Evolutionary conservation across 106 monocot species (phyloP).

Genomic region (Dendrobium huoshanense): DNA sequence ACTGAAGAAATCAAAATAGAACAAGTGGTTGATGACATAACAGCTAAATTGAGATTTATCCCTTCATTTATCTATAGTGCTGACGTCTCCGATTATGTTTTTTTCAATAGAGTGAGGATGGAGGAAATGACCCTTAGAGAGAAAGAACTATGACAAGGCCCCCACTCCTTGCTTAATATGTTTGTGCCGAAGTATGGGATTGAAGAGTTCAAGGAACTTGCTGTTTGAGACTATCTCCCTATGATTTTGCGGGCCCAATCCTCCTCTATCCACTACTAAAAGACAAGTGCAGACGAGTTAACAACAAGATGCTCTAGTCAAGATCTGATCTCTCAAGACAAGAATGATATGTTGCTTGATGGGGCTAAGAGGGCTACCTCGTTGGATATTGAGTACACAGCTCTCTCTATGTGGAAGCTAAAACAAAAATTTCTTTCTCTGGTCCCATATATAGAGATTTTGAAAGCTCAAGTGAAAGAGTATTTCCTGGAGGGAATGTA

Average conservation of each 20-base stretch:
- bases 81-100: slow-evolving; percentile 73
- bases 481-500: no score
- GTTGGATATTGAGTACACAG: no score
- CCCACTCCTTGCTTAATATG: slow-evolving; percentile 85
- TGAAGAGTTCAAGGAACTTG: slow-evolving; percentile 37
- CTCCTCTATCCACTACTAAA: slow-evolving; percentile 71
- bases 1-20: slow-evolving; percentile 17
- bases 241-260: slow-evolving; percentile 53
- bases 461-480: no score
- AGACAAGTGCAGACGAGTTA: slow-evolving; percentile 48
- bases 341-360: neutral
- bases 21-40: slow-evolving; percentile 32
- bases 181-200: slow-evolving; percentile 71
- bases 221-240: slow-evolving; percentile 47
- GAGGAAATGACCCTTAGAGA: slow-evolving; percentile 55
- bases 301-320: slow-evolving; percentile 5
- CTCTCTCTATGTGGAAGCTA: no score
- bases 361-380: slow-evolving; percentile 4
- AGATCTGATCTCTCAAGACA: slow-evolving; percentile 7
- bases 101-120: slow-evolving; percentile 69
- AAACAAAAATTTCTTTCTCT: no score
- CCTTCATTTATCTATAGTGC: slow-evolving; percentile 31
- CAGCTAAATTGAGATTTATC: slow-evolving; percentile 27
- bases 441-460: no score
- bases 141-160: slow-evolving; percentile 60